Percentiles rank a stretch among this genome's conserved stretches.
phyloP scores from a whole-genome alignment of 1,284 basidiomycete genomes.

The Peniophora sp. region DNA sequence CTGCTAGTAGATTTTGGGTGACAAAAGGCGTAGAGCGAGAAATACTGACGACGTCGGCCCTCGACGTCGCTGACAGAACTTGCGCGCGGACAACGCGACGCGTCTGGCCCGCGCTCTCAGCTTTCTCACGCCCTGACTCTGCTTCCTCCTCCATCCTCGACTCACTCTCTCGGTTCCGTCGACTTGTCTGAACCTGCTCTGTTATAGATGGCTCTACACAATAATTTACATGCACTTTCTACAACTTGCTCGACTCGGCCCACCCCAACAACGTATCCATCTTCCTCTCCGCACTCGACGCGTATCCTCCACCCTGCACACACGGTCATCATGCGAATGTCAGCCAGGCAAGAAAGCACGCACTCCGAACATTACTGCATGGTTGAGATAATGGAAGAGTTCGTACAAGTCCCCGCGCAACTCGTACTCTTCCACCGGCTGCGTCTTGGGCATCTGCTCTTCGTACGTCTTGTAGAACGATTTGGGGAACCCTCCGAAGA shows the following conservation, averaged over 20 bases:
- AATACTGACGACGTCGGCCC: neutral
- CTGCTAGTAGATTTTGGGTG: neutral
- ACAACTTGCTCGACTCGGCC: slow-evolving; percentile 13
- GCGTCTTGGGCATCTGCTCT: slow-evolving; percentile 53
- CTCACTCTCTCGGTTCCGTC: neutral
- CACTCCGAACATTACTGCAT: slow-evolving; percentile 69
- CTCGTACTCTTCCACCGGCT: slow-evolving; percentile 64
- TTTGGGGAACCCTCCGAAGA: slow-evolving; percentile 75
- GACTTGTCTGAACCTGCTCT: neutral
- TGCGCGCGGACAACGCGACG: slow-evolving; percentile 2
- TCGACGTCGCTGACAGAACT: slow-evolving; percentile 6
- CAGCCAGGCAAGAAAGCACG: slow-evolving; percentile 17
- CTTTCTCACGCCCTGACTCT: neutral
- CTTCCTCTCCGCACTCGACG: slow-evolving; percentile 42
- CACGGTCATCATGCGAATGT: neutral
- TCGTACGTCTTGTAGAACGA: slow-evolving; percentile 76
- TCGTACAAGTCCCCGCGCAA: slow-evolving; percentile 72
- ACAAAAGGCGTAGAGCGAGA: neutral
- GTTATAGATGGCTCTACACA: neutral
- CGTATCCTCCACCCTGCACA: slow-evolving; percentile 48
- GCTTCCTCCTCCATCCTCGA: neutral
- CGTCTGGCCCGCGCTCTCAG: neutral
- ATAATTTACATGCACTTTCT: neutral
- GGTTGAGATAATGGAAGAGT: slow-evolving; percentile 85
- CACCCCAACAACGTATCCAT: slow-evolving; percentile 41